These are phyloP conservation scores for Chaetomiaceae sp. DNA, from an alignment of 2,329 filamentous ascomycete genomes.

Conservation along the genomic window DNA sequence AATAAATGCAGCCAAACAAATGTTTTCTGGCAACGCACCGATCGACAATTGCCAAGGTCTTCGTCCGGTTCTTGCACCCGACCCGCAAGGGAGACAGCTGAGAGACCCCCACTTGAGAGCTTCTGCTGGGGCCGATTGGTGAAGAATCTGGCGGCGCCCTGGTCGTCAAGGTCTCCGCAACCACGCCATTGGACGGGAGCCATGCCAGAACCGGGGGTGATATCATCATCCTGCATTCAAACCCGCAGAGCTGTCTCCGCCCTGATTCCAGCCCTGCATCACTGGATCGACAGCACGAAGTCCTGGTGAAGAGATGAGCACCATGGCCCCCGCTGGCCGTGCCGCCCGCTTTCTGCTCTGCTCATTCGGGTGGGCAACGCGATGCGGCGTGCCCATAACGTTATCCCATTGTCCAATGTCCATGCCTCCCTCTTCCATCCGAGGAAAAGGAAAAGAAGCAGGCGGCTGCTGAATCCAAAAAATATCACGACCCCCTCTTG, in stretches of 20 bases:
- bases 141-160: neutral
- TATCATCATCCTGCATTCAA: conserved; percentile 24
- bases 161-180: conserved; percentile 2
- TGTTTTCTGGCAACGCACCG: neutral
- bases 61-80: neutral
- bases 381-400: too few species aligned
- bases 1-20: neutral
- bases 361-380: neutral
- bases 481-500: too few species aligned
- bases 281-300: conserved; percentile 14
- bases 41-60: neutral
- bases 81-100: neutral
- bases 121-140: conserved; percentile 17
- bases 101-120: conserved; percentile 9
- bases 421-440: neutral
- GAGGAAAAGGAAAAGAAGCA: too few species aligned
- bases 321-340: too few species aligned
- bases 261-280: conserved; percentile 17
- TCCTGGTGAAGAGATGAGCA: neutral
- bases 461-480: too few species aligned
- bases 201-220: conserved; percentile 17
- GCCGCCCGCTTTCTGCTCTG: neutral
- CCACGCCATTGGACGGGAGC: conserved; percentile 16
- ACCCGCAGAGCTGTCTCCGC: conserved; percentile 15
- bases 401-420: neutral